A percentile compares a stretch with the other conserved stretches of the same genome.
Evolutionary conservation across 1,139 yeast species (phyloP).

Genomic region (Eremothecium gossypii): DNA sequence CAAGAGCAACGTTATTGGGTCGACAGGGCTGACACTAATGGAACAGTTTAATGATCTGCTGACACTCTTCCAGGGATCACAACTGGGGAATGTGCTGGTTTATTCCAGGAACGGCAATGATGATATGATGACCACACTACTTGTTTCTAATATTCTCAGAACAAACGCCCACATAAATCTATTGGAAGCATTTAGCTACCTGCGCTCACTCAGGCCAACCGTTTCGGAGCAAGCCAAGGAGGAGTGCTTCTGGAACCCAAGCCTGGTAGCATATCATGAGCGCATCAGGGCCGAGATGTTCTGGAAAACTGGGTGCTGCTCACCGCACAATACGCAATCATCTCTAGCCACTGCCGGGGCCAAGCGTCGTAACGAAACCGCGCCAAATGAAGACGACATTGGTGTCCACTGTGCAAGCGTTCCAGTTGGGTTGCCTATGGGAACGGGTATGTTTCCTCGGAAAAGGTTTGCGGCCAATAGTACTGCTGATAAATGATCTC

Average conservation of each 20-base stretch:
- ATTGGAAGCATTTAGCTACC: conserved; percentile 23
- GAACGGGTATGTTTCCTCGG: too few relatives aligned
- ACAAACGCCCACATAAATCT: conserved; percentile 18
- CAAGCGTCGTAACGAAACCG: too few relatives aligned
- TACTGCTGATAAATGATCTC: too few relatives aligned
- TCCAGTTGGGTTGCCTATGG: too few relatives aligned
- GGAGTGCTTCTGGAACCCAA: conserved; percentile 20
- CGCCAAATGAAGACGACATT: too few relatives aligned
- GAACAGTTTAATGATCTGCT: conserved; percentile 25
- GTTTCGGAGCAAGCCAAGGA: conserved; percentile 16
- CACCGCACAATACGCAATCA: too few relatives aligned
- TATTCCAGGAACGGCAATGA: conserved; percentile 26
- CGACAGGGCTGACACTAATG: conserved; percentile 16
- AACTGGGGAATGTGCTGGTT: conserved; percentile 19
- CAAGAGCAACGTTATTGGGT: conserved; percentile 16
- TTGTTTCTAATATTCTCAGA: conserved; percentile 22
- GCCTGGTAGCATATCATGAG: conserved; percentile 23
- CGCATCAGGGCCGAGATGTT: conserved; percentile 13
- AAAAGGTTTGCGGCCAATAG: too few relatives aligned
- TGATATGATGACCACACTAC: conserved; percentile 19
- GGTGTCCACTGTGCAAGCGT: too few relatives aligned
- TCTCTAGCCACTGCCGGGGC: too few relatives aligned
- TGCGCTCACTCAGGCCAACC: conserved; percentile 22
- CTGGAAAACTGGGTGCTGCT: too few relatives aligned
- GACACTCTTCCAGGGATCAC: conserved; percentile 17